A percentile compares a stretch with the other conserved stretches of the same genome.
Evolutionary conservation across 768 basidiomycete species (phyloP).

Genomic region (Tremella mesenterica): DNA sequence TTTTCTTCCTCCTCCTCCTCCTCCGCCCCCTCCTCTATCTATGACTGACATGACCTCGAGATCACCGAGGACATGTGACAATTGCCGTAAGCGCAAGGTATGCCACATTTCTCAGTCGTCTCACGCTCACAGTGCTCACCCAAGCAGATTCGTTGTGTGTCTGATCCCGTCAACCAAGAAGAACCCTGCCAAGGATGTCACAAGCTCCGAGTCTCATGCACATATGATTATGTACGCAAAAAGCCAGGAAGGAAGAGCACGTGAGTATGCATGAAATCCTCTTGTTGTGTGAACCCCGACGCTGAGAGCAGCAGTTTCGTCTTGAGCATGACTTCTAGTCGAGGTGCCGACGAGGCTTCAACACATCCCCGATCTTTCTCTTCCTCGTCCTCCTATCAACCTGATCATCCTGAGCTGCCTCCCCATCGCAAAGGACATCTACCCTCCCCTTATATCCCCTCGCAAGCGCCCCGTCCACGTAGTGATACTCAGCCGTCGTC

Average conservation of each 20-base stretch:
- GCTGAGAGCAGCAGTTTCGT: slow-evolving; percentile 2
- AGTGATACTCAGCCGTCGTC: neutral
- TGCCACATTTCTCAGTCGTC: neutral
- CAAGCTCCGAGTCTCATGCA: slow-evolving; percentile 24
- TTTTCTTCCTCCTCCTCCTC: too few species aligned
- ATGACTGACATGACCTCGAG: too few species aligned
- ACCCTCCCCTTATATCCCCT: neutral
- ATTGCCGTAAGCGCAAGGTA: slow-evolving; percentile 27
- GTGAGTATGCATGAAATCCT: slow-evolving; percentile 13
- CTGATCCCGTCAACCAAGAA: neutral
- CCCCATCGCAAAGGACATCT: neutral
- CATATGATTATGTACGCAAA: slow-evolving; percentile 30
- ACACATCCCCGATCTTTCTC: neutral
- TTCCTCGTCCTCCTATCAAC: neutral
- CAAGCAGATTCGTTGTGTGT: slow-evolving; percentile 28
- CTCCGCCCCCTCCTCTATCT: too few species aligned
- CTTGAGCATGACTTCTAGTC: neutral
- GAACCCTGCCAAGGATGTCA: slow-evolving; percentile 26
- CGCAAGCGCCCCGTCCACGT: neutral
- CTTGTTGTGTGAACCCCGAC: neutral
- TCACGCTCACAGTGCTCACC: neutral
- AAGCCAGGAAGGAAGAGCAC: slow-evolving; percentile 37
- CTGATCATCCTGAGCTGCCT: neutral
- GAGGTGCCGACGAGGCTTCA: neutral
- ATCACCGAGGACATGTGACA: slow-evolving; percentile 23